Base-by-base conservation (phyloP, 2,329 filamentous ascomycete genomes). In the Aureobasidium lini region DNA sequence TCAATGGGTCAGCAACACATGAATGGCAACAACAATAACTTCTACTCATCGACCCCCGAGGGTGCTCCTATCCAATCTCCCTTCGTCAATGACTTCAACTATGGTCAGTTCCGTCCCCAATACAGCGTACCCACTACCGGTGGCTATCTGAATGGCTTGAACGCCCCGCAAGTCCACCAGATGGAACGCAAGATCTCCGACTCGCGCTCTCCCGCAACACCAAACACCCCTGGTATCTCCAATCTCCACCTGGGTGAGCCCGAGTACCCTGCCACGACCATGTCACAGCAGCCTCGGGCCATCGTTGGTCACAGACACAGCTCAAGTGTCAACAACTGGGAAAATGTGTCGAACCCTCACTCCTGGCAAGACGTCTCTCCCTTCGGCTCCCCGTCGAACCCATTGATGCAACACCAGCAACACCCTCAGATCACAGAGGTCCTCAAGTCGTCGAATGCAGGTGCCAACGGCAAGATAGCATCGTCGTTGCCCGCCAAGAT, bases 31-130 rank as follows among this genome's bases (percentile, higher is more conserved):
- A 68, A 69, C 80, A 82, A 66, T 64, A 68, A 76, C 68, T 84
- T 90, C 62, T 97, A 88, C 73, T 96, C 93, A 18, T 90, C 89
- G 71, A 96, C 92, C 1, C 92, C 93, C 3, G 93, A 97, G 62
- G 90, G 90, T 56, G 88, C 90, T 57, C 91, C 93, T 6, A 93
- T 96, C 62, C 89, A 95, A 69, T 96, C 91, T 67, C 93, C 93
- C 0, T 96, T 91, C 68, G 82, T 89, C 43, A 84, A 88, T 57
- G 85, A 82, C 69, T 94, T 92, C 77, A 87, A 86, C 73, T 88
- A 88, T 68, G 80, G 81, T 37, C 88, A 91, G 64, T 95, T 90
- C 71, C 84, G 88, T 46, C 61, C 64, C 34, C 62, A 64, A 57
- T 68, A 67, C 79, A 82, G 57, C 76, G 42, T 57, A 16, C 62